Conservation (phyloP, 768 basidiomycete genomes). For the Mycena floridula region DNA sequence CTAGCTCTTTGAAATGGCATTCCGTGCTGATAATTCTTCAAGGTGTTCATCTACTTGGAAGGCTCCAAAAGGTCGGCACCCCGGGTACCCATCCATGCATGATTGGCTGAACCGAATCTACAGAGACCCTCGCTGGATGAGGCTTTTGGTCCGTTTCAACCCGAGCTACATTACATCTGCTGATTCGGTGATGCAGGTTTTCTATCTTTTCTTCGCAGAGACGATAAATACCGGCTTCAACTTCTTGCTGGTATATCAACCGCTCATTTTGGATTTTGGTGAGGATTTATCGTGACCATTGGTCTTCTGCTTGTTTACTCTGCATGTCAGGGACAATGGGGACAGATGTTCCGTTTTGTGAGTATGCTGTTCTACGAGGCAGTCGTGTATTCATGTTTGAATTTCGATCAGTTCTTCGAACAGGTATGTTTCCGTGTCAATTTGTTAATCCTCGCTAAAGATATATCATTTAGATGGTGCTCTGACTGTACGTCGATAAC, state of each 20-base stretch:
- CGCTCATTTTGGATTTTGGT: slow-evolving; percentile 4
- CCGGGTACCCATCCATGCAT: not conserved
- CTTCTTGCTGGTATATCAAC: slow-evolving; percentile 2
- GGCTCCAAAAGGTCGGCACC: slow-evolving; percentile 24
- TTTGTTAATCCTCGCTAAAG: too few relatives aligned
- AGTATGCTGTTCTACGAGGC: too few relatives aligned
- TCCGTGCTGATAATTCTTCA: not conserved
- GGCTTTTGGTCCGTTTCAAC: slow-evolving; percentile 19
- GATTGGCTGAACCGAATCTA: not conserved
- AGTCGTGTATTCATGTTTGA: too few relatives aligned
- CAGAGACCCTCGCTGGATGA: slow-evolving; percentile 28
- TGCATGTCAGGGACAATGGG: too few relatives aligned
- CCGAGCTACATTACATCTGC: not conserved
- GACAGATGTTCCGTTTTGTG: too few relatives aligned
- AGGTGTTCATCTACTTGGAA: slow-evolving; percentile 30
- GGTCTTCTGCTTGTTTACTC: not conserved
- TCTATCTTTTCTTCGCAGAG: slow-evolving; percentile 1
- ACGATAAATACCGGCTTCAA: slow-evolving; percentile 1
- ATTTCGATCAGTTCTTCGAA: too few relatives aligned
- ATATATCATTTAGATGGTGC: too few relatives aligned
- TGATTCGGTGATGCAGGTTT: not conserved
- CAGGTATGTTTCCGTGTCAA: too few relatives aligned
- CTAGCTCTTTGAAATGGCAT: not conserved
- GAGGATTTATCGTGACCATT: too few relatives aligned
- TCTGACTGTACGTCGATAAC: too few relatives aligned